Conservation (phyloP, 2,329 filamentous ascomycete species). For the Cercospora beticola region DNA sequence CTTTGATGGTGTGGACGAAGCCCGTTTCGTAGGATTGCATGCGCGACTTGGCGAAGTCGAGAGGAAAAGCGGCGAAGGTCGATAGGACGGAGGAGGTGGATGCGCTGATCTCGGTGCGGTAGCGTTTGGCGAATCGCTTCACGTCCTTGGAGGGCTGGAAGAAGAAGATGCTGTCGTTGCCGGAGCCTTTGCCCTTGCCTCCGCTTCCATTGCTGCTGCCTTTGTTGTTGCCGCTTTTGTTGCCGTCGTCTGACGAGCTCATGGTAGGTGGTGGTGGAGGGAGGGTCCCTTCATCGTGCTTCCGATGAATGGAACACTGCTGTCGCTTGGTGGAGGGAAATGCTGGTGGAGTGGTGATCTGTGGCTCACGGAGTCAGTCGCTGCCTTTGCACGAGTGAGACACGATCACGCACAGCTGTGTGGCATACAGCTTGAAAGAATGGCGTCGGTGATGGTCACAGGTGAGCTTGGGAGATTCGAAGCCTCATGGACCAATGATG, state of each 20-base stretch:
- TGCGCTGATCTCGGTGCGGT: constrained; percentile 77
- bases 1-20: constrained; percentile 64
- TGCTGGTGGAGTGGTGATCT: background rate
- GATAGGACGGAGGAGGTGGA: constrained; percentile 75
- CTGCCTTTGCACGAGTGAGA: background rate
- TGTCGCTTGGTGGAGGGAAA: background rate
- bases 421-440: background rate
- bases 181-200: background rate
- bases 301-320: background rate
- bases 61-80: constrained; percentile 76
- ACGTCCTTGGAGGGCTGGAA: constrained; percentile 41
- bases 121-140: constrained; percentile 66
- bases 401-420: background rate
- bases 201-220: background rate
- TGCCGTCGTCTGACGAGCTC: constrained; percentile 13
- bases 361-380: constrained; percentile 1
- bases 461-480: constrained; percentile 4
- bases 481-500: constrained; percentile 4
- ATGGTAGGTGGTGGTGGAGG: constrained; percentile 9
- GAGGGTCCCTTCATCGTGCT: constrained; percentile 8
- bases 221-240: background rate
- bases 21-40: constrained; percentile 70
- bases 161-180: constrained; percentile 22
- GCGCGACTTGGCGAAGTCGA: constrained; percentile 86
- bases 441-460: background rate